phyloP scores from a whole-genome alignment of 495 filamentous ascomycete species.

The Penicillium alfredii region DNA sequence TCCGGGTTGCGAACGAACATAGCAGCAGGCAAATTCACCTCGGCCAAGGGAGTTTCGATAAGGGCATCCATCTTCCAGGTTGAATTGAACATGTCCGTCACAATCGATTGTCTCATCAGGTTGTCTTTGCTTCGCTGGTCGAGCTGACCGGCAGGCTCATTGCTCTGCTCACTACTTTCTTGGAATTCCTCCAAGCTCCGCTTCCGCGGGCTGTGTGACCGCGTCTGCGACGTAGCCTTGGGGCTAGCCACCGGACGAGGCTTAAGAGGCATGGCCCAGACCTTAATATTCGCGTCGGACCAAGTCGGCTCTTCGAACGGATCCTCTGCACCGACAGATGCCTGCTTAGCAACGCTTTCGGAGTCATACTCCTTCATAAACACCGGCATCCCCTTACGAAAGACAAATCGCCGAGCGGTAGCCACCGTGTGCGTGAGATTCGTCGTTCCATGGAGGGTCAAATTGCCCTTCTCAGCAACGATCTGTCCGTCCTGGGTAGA shows the following conservation, averaged over 20 bases:
- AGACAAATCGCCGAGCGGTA: conserved; percentile 80
- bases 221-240: conserved; percentile 3
- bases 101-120: conserved; percentile 51
- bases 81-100: conserved; percentile 78
- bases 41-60: conserved; percentile 52
- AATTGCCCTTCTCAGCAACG: conserved; percentile 10
- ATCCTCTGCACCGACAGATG: conserved; percentile 18
- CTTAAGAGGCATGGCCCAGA: conserved; percentile 70
- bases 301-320: conserved; percentile 56
- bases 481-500: conserved; percentile 12
- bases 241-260: conserved; percentile 15
- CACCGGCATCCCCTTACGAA: conserved; percentile 73
- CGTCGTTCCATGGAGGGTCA: conserved; percentile 70
- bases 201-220: conserved; percentile 47
- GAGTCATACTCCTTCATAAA: conserved; percentile 56
- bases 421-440: conserved; percentile 77
- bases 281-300: conserved; percentile 65
- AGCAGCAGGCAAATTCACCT: conserved; percentile 61
- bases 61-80: conserved; percentile 67
- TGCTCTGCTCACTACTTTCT: conserved; percentile 25
- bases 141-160: conserved; percentile 7
- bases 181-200: conserved; percentile 55
- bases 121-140: conserved; percentile 36
- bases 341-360: conserved; percentile 26
- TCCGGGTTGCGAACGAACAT: conserved; percentile 61